Conservation (phyloP, 2,329 filamentous ascomycete species). For the Cytospora schulzeri region DNA sequence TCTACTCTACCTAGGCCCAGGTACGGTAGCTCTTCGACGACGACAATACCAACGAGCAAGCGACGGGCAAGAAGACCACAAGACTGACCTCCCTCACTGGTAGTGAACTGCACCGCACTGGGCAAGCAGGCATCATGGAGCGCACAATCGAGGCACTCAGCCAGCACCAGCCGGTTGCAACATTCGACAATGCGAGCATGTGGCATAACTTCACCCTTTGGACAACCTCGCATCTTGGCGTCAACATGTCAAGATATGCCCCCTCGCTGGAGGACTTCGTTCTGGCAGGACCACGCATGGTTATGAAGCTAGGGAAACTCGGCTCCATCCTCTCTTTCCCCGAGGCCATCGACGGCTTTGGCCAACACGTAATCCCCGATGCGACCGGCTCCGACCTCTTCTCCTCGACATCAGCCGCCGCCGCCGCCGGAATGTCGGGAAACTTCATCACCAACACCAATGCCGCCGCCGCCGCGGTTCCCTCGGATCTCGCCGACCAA, state of each 20-base stretch:
- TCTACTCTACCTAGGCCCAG: not conserved
- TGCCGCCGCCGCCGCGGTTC: conserved; percentile 40
- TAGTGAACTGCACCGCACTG: not conserved
- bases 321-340: conserved; percentile 63
- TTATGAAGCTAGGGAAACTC: conserved; percentile 67
- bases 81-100: not conserved
- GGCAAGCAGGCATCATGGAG: conserved; percentile 18
- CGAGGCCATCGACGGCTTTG: conserved; percentile 62
- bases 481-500: conserved; percentile 46
- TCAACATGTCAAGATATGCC: conserved; percentile 60
- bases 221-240: conserved; percentile 48
- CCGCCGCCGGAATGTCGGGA: conserved; percentile 53
- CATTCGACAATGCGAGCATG: conserved; percentile 45
- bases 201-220: conserved; percentile 60
- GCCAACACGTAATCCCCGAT: conserved; percentile 61
- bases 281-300: conserved; percentile 69
- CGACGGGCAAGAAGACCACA: not conserved
- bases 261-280: conserved; percentile 71
- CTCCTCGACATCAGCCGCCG: conserved; percentile 42
- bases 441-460: conserved; percentile 51
- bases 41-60: not conserved
- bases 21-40: conserved; percentile 7
- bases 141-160: conserved; percentile 22
- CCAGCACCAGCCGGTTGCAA: conserved; percentile 30
- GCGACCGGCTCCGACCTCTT: conserved; percentile 50